These are phyloP conservation scores for Priceomyces castillae DNA, from an alignment of 805 yeast species.

Conservation along the genomic window DNA sequence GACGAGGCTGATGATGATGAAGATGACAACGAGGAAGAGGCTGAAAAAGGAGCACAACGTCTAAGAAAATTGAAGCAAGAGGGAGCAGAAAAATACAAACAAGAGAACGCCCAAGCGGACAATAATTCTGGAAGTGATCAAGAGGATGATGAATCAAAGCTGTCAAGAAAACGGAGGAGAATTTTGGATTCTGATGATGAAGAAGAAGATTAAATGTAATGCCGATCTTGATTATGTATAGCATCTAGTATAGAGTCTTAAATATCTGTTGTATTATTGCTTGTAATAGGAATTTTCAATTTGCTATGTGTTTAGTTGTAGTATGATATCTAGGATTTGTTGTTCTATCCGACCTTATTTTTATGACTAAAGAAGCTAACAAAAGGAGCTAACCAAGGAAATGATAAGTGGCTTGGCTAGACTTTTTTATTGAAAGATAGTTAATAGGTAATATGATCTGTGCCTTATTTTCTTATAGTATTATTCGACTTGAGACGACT, in stretches of 20 bases:
- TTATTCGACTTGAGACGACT: background rate
- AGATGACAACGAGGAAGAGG: constrained; percentile 24
- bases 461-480: background rate
- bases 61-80: constrained; percentile 52
- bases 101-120: constrained; percentile 16
- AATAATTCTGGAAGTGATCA: constrained; percentile 12
- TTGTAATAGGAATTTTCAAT: no score
- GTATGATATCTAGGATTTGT: no score
- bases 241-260: no score
- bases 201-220: constrained; percentile 24
- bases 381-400: no score
- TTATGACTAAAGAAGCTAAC: no score
- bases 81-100: constrained; percentile 50
- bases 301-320: no score
- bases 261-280: no score
- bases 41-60: constrained; percentile 57
- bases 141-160: constrained; percentile 32
- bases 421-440: no score
- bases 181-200: constrained; percentile 53
- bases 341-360: no score
- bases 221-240: no score
- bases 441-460: no score
- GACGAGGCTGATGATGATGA: constrained; percentile 41
- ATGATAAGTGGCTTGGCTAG: no score
- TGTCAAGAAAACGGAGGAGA: constrained; percentile 43